Evolutionary conservation across 2,329 filamentous ascomycete genomes (phyloP).

Genomic region (Teratosphaeria nubilosa): DNA sequence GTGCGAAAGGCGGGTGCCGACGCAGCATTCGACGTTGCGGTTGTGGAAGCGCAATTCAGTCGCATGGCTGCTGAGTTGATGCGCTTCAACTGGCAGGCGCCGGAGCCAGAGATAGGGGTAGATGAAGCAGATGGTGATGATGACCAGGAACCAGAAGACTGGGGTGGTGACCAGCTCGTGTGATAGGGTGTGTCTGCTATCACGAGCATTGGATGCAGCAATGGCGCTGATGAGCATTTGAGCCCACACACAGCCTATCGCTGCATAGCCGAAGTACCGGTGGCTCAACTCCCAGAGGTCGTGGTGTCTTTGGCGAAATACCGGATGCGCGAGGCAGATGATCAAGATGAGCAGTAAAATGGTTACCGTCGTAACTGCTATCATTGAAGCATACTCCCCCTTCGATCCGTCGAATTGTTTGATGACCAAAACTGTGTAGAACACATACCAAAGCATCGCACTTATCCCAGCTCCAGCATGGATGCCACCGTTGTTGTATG

Average conservation of each 20-base stretch:
- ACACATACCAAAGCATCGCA: slow-evolving; percentile 35
- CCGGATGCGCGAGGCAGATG: slow-evolving; percentile 53
- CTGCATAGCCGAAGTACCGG: slow-evolving; percentile 63
- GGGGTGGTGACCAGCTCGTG: slow-evolving; percentile 28
- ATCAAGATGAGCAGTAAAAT: slow-evolving; percentile 48
- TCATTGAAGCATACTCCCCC: slow-evolving; percentile 3
- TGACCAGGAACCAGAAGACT: slow-evolving; percentile 57
- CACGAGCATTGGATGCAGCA: slow-evolving; percentile 8
- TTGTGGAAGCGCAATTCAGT: slow-evolving; percentile 60
- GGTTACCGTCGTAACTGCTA: slow-evolving; percentile 32
- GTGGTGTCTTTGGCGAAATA: slow-evolving; percentile 52
- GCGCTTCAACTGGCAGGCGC: slow-evolving; percentile 53
- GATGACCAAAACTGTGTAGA: slow-evolving; percentile 27
- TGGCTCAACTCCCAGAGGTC: slow-evolving; percentile 62
- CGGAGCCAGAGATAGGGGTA: slow-evolving; percentile 66
- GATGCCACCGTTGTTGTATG: slow-evolving; percentile 31
- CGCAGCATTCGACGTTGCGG: slow-evolving; percentile 41
- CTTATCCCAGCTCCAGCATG: slow-evolving; percentile 30
- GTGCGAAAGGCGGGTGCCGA: slow-evolving; percentile 14
- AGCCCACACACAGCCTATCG: slow-evolving; percentile 55
- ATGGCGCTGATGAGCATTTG: slow-evolving; percentile 47
- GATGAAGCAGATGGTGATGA: slow-evolving; percentile 55
- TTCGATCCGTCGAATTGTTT: slow-evolving; percentile 11
- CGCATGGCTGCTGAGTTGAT: slow-evolving; percentile 62
- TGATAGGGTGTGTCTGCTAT: background rate